Percentiles rank a stretch among this genome's conserved stretches.
These are phyloP conservation scores for Mycena metata DNA, from an alignment of 768 basidiomycete genomes.

Conservation along the genomic window DNA sequence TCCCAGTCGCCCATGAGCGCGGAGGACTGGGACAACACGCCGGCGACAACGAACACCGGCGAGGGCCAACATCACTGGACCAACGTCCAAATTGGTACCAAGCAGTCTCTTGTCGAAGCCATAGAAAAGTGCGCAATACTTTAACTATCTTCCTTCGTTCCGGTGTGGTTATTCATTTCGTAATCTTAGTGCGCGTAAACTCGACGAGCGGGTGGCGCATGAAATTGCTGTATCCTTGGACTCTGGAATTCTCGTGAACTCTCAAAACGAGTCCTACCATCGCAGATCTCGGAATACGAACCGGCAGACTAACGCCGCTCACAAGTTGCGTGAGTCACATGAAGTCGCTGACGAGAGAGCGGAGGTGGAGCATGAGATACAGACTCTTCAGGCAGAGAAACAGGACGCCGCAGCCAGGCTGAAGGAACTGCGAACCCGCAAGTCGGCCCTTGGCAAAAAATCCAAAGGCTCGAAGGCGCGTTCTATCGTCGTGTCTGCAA, in stretches of 20 bases:
- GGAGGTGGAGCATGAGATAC: not conserved
- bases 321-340: not conserved
- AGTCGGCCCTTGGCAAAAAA: not conserved
- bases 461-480: no score
- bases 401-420: not conserved
- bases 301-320: not conserved
- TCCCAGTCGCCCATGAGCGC: conserved; percentile 8
- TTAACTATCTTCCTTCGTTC: not conserved
- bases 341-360: not conserved
- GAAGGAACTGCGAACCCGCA: not conserved
- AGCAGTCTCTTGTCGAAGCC: conserved; percentile 1
- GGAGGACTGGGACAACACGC: conserved; percentile 5
- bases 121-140: conserved; percentile 2
- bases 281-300: conserved; percentile 4
- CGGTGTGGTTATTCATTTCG: not conserved
- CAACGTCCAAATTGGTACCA: not conserved
- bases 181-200: conserved; percentile 12
- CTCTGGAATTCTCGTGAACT: conserved; percentile 29
- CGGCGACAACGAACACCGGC: not conserved
- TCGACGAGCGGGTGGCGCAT: conserved; percentile 20
- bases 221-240: conserved; percentile 23
- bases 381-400: not conserved
- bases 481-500: not conserved
- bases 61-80: conserved; percentile 7
- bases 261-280: conserved; percentile 24